These are phyloP conservation scores for Porcisia hertigi DNA, from an alignment of 208 protist species.

Conservation along the genomic window DNA sequence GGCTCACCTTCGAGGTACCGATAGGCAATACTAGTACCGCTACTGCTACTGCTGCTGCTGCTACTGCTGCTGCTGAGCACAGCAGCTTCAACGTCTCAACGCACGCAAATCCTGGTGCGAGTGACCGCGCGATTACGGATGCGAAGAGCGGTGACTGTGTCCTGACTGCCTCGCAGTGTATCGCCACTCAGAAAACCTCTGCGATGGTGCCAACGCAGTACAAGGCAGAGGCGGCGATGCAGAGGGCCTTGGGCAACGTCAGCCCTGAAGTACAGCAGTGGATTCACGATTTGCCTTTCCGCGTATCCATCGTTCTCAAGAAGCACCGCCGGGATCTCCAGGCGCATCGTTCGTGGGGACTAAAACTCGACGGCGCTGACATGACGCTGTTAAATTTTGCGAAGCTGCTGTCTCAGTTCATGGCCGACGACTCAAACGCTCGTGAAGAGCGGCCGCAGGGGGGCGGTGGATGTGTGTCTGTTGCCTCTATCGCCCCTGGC, in stretches of 20 bases:
- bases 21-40: background rate
- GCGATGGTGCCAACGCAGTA: conserved; percentile 2
- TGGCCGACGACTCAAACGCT: conserved; percentile 10
- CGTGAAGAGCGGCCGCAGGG: background rate
- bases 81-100: background rate
- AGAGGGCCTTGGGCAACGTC: conserved; percentile 12
- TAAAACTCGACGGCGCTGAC: conserved; percentile 36
- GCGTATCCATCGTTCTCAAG: conserved; percentile 33
- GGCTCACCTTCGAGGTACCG: conserved; percentile 28
- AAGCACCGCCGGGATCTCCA: conserved; percentile 18
- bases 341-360: conserved; percentile 36
- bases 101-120: background rate
- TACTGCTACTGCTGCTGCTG: too few relatives aligned
- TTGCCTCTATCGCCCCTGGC: conserved; percentile 22
- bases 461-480: conserved; percentile 1
- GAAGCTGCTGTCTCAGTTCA: conserved; percentile 30
- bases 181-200: conserved; percentile 18
- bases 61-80: background rate
- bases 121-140: background rate
- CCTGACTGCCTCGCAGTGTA: conserved; percentile 4
- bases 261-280: conserved; percentile 25
- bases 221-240: conserved; percentile 11
- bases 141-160: background rate
- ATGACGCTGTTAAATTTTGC: conserved; percentile 54
- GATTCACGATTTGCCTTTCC: conserved; percentile 34